A percentile compares a stretch with the other conserved stretches of the same genome.
These are phyloP conservation scores for Yamadazyma paraphyllophila DNA, from an alignment of 805 yeast genomes.

Conservation along the genomic window DNA sequence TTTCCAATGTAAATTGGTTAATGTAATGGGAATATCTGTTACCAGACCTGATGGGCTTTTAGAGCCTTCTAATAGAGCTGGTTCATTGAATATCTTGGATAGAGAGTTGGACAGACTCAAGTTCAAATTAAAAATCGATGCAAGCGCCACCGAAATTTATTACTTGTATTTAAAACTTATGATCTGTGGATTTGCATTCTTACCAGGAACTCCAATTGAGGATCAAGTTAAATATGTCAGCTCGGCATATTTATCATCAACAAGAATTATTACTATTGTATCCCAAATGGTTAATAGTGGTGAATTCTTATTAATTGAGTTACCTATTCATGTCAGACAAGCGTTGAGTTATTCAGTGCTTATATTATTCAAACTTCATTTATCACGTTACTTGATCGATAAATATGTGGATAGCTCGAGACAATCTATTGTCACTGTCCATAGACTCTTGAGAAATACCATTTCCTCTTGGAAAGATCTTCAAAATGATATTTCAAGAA, in stretches of 20 bases:
- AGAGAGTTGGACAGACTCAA: slow-evolving; percentile 73
- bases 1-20: slow-evolving; percentile 80
- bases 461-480: slow-evolving; percentile 89
- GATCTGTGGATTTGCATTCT: slow-evolving; percentile 84
- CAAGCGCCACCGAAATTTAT: slow-evolving; percentile 69
- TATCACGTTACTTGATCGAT: slow-evolving; percentile 70
- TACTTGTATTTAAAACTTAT: slow-evolving; percentile 74
- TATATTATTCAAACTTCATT: slow-evolving; percentile 73
- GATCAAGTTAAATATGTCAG: slow-evolving; percentile 85
- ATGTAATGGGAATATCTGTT: slow-evolving; percentile 84
- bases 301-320: slow-evolving; percentile 67
- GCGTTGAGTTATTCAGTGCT: slow-evolving; percentile 80
- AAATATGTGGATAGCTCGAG: slow-evolving; percentile 84
- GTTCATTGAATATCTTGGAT: slow-evolving; percentile 71
- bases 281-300: slow-evolving; percentile 61
- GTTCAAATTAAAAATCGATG: slow-evolving; percentile 62
- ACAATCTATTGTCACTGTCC: slow-evolving; percentile 91
- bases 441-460: slow-evolving; percentile 81
- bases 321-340: slow-evolving; percentile 84
- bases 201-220: slow-evolving; percentile 85
- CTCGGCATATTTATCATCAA: slow-evolving; percentile 75
- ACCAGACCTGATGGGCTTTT: slow-evolving; percentile 84
- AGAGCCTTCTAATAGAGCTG: slow-evolving; percentile 80
- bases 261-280: slow-evolving; percentile 75
- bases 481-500: slow-evolving; percentile 85